phyloP scores from a whole-genome alignment of 2,329 filamentous ascomycete species.

The Phialemoniopsis sp. region DNA sequence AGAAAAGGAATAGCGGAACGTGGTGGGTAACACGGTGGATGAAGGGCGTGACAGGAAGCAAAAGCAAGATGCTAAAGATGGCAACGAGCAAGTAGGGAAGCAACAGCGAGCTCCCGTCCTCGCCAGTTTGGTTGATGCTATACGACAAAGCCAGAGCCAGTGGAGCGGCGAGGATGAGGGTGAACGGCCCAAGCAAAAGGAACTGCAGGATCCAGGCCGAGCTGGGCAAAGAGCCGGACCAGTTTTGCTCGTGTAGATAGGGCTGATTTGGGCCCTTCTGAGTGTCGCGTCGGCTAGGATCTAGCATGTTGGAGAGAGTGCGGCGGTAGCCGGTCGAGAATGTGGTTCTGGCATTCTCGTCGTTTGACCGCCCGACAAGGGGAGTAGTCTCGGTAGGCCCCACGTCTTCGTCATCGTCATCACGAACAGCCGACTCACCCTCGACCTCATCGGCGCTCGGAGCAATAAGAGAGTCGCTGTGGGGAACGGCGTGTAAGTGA shows the following conservation, averaged over 20 bases:
- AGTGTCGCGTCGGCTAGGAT: conserved; percentile 12
- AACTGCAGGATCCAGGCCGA: conserved; percentile 91
- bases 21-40: conserved; percentile 83
- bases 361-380: conserved; percentile 26
- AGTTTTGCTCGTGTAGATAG: conserved; percentile 74
- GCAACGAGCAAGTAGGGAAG: conserved; percentile 69
- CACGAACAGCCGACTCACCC: conserved; percentile 17
- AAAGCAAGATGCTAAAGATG: conserved; percentile 62
- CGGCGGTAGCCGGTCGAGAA: conserved; percentile 54
- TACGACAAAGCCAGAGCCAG: conserved; percentile 69
- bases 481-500: conserved; percentile 21
- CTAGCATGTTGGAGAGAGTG: conserved; percentile 30
- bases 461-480: conserved; percentile 30
- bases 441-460: conserved; percentile 30
- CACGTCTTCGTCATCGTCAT: conserved; percentile 28
- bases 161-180: conserved; percentile 73
- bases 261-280: conserved; percentile 21
- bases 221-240: conserved; percentile 73
- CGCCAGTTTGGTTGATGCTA: conserved; percentile 73
- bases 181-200: conserved; percentile 72
- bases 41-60: conserved; percentile 78
- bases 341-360: conserved; percentile 33
- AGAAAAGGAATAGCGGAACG: conserved; percentile 70
- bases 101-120: conserved; percentile 73
- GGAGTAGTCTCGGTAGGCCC: conserved; percentile 49